A percentile compares a stretch with the other conserved stretches of the same genome.
phyloP scores from a whole-genome alignment of 2,329 filamentous ascomycete species.

The Colletotrichum salicis region DNA sequence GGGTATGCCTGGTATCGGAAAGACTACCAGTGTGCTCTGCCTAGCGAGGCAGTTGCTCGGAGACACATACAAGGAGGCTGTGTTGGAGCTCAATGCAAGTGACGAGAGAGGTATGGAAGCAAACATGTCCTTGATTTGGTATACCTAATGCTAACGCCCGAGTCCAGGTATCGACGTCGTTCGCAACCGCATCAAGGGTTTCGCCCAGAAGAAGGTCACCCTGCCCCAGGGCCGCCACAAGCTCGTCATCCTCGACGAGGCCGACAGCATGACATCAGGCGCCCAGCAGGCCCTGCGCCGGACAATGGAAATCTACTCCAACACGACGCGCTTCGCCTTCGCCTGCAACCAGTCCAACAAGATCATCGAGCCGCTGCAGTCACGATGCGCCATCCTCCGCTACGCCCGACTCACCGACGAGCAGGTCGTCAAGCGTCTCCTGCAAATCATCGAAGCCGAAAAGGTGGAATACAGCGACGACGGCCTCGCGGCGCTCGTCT shows the following conservation, averaged over 20 bases:
- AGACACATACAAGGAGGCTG: conserved; percentile 95
- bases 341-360: conserved; percentile 99
- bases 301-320: conserved; percentile 99
- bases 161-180: conserved; percentile 89
- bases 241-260: conserved; percentile 96
- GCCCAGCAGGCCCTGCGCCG: conserved; percentile 94
- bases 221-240: conserved; percentile 91
- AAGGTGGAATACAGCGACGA: conserved; percentile 92
- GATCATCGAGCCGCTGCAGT: conserved; percentile 99
- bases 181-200: conserved; percentile 95
- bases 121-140: conserved; percentile 61
- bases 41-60: conserved; percentile 91
- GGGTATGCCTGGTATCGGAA: conserved; percentile 99
- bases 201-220: conserved; percentile 98
- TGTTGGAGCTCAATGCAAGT: conserved; percentile 94
- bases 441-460: conserved; percentile 94
- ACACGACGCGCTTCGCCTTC: conserved; percentile 96
- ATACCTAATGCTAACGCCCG: background rate
- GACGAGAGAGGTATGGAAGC: conserved; percentile 81
- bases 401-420: conserved; percentile 93
- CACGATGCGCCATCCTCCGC: conserved; percentile 92
- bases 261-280: conserved; percentile 97
- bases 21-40: conserved; percentile 95
- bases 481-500: conserved; percentile 93
- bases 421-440: conserved; percentile 88